Evolutionary conservation across 768 basidiomycete species (phyloP).

Genomic region (Termitomyces bulborhizus): DNA sequence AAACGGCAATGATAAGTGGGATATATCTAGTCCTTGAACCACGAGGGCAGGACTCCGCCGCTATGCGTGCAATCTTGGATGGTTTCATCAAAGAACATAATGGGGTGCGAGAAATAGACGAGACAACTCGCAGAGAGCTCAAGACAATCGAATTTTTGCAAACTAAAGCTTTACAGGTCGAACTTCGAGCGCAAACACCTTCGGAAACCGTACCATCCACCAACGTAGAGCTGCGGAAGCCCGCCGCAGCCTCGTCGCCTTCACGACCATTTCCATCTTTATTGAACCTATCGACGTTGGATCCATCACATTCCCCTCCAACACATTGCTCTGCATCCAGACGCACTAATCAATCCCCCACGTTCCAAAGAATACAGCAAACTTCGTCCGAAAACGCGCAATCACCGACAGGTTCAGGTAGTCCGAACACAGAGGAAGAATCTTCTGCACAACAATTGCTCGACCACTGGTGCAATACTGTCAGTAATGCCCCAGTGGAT

Average conservation of each 20-base stretch:
- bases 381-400: constrained; percentile 36
- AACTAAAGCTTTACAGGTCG: constrained; percentile 54
- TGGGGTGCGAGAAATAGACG: constrained; percentile 64
- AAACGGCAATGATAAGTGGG: constrained; percentile 84
- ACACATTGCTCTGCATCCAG: constrained; percentile 19
- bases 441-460: constrained; percentile 70
- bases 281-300: constrained; percentile 20
- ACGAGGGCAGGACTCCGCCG: constrained; percentile 56
- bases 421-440: constrained; percentile 70
- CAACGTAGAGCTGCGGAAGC: constrained; percentile 35
- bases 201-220: constrained; percentile 19
- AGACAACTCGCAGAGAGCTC: constrained; percentile 76
- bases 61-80: constrained; percentile 78
- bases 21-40: constrained; percentile 82
- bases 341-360: constrained; percentile 39
- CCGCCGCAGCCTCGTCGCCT: constrained; percentile 26
- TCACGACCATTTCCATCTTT: constrained; percentile 25
- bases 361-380: constrained; percentile 60
- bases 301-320: constrained; percentile 20
- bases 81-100: constrained; percentile 68
- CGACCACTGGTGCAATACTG: constrained; percentile 83
- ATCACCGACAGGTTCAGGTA: constrained; percentile 63
- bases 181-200: constrained; percentile 26
- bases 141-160: constrained; percentile 83
- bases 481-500: constrained; percentile 60